These are phyloP conservation scores for Pisolithus tinctorius DNA, from an alignment of 768 basidiomycete species.

Conservation along the genomic window DNA sequence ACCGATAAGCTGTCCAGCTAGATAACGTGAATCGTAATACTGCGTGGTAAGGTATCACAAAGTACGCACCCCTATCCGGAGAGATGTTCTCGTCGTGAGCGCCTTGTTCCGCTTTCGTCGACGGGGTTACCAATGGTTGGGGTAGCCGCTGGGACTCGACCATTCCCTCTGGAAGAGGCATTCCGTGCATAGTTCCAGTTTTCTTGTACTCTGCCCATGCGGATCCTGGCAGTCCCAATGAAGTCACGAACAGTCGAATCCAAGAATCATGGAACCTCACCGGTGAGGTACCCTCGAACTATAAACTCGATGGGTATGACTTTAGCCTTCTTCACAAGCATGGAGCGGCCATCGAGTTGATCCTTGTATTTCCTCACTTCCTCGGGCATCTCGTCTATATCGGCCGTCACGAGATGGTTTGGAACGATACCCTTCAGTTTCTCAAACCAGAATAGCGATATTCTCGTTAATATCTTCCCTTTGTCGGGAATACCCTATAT, in stretches of 20 bases:
- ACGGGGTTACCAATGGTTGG: slow-evolving; percentile 88
- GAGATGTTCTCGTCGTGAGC: slow-evolving; percentile 95
- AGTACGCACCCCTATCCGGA: slow-evolving; percentile 57
- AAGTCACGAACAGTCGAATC: background rate
- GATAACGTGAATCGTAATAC: background rate
- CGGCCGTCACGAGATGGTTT: slow-evolving; percentile 80
- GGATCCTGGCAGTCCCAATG: slow-evolving; percentile 53
- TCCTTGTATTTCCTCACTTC: slow-evolving; percentile 68
- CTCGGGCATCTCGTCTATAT: slow-evolving; percentile 75
- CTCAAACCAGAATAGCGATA: slow-evolving; percentile 95
- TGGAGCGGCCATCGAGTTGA: slow-evolving; percentile 76
- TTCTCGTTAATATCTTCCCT: slow-evolving; percentile 79
- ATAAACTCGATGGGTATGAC: slow-evolving; percentile 93
- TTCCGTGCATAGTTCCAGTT: slow-evolving; percentile 82
- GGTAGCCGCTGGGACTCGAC: slow-evolving; percentile 81
- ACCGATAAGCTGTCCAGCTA: slow-evolving; percentile 65
- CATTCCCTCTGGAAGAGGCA: slow-evolving; percentile 65
- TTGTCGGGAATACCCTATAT: slow-evolving; percentile 89
- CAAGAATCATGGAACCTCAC: slow-evolving; percentile 34
- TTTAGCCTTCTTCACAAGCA: slow-evolving; percentile 87
- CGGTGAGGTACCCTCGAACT: slow-evolving; percentile 94
- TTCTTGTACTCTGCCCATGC: slow-evolving; percentile 94
- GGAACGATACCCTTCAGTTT: slow-evolving; percentile 74
- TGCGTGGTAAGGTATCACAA: background rate
- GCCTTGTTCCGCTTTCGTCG: slow-evolving; percentile 93